Evolutionary conservation across 805 yeast species (phyloP).

Genomic region (Zygosaccharomyces bisporus): DNA sequence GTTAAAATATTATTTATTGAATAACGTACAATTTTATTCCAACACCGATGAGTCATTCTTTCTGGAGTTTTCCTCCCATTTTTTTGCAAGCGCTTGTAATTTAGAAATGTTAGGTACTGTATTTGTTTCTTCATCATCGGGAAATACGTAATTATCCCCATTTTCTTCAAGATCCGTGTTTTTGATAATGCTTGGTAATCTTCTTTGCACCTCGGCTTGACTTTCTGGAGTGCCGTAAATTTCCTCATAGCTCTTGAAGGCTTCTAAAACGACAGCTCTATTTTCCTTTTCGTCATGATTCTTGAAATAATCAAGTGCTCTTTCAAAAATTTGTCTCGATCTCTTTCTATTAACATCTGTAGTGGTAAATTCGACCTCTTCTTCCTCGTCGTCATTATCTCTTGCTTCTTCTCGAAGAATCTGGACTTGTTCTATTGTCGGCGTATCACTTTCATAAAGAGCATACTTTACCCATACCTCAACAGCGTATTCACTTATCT

Average conservation of each 20-base stretch:
- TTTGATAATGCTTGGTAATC: conserved; percentile 47
- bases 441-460: conserved; percentile 63
- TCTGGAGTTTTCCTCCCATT: conserved; percentile 38
- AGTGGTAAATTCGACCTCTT: conserved; percentile 46
- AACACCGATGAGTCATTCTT: neutral
- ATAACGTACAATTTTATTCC: neutral
- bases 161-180: conserved; percentile 45
- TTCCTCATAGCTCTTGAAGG: conserved; percentile 61
- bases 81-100: conserved; percentile 46
- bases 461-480: conserved; percentile 64
- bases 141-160: conserved; percentile 61
- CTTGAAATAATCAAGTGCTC: conserved; percentile 48
- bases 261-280: conserved; percentile 53
- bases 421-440: conserved; percentile 41
- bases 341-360: conserved; percentile 47
- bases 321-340: conserved; percentile 54
- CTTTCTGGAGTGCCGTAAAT: conserved; percentile 51
- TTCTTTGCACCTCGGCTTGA: conserved; percentile 37
- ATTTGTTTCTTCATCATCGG: conserved; percentile 47
- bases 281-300: conserved; percentile 37
- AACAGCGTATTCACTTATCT: conserved; percentile 33
- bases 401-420: conserved; percentile 18
- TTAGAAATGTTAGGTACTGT: conserved; percentile 28
- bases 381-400: conserved; percentile 39
- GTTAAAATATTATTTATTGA: too few species aligned